Conservation (phyloP, 305 asterid genomes). For the Fraxinus paxiana region DNA sequence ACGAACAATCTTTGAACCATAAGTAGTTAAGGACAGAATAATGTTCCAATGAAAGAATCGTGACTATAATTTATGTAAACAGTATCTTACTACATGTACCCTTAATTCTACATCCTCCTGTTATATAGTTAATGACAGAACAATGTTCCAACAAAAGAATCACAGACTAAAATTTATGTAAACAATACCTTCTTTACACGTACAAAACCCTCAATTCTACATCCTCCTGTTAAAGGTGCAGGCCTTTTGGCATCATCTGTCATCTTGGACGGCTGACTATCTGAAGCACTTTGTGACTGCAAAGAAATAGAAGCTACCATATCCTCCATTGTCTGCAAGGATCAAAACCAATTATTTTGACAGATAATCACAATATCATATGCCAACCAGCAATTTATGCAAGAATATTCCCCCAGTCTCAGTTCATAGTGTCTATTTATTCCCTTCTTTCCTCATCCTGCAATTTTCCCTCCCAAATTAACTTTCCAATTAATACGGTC, state of each 20-base stretch:
- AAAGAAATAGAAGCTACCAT: constrained; percentile 70
- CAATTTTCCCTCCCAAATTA: constrained; percentile 20
- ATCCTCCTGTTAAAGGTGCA: constrained; percentile 89
- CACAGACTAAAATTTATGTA: neutral
- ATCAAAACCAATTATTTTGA: constrained; percentile 8
- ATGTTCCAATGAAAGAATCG: neutral
- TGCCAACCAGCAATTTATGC: constrained; percentile 5
- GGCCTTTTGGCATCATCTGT: constrained; percentile 59
- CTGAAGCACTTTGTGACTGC: constrained; percentile 52
- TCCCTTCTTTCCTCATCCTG: constrained; percentile 18
- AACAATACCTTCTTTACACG: constrained; percentile 83
- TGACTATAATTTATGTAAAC: neutral
- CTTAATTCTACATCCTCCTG: neutral
- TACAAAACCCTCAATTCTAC: constrained; percentile 90
- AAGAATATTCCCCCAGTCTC: neutral
- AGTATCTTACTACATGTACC: neutral
- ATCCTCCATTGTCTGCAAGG: constrained; percentile 78
- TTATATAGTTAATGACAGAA: neutral
- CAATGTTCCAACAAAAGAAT: neutral
- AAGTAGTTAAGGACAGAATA: neutral
- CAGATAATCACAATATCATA: neutral
- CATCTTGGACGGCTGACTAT: constrained; percentile 31
- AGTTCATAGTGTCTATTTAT: constrained; percentile 1
- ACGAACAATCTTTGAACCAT: neutral
- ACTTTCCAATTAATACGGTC: constrained; percentile 6